Evolutionary conservation across 352 stramenopile species (phyloP).

Genomic region (Phytopythium helicoides): DNA sequence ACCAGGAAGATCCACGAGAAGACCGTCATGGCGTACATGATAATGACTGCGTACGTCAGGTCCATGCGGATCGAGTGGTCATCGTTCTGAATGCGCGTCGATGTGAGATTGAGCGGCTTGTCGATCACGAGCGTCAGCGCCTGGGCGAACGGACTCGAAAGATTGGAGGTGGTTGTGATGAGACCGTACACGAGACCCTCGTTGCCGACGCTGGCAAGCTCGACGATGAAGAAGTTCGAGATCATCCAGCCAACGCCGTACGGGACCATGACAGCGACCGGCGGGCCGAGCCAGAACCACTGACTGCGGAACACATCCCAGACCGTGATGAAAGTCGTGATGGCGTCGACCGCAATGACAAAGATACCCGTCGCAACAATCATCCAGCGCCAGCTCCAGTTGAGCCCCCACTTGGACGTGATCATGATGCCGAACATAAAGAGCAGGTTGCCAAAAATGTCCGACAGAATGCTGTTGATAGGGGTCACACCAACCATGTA

Average conservation of each 20-base stretch:
- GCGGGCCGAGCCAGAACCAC: slow-evolving; percentile 9
- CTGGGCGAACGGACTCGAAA: slow-evolving; percentile 27
- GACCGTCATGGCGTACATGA: slow-evolving; percentile 29
- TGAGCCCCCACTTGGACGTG: slow-evolving; percentile 32
- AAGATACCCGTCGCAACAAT: slow-evolving; percentile 10
- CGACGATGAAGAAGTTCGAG: slow-evolving; percentile 18
- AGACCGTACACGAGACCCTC: slow-evolving; percentile 24
- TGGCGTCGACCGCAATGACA: slow-evolving; percentile 2
- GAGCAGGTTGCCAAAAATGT: slow-evolving; percentile 32
- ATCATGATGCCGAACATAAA: slow-evolving; percentile 30
- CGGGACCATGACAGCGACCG: slow-evolving; percentile 13
- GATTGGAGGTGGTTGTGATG: slow-evolving; percentile 24
- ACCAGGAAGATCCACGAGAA: slow-evolving; percentile 17
- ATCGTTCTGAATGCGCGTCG: slow-evolving; percentile 20
- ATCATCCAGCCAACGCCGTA: slow-evolving; percentile 20
- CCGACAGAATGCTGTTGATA: slow-evolving; percentile 28
- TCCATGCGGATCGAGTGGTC: slow-evolving; percentile 23
- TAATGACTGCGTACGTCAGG: slow-evolving; percentile 29
- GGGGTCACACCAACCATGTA: slow-evolving; percentile 35
- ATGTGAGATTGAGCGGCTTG: slow-evolving; percentile 17
- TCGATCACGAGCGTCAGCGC: slow-evolving; percentile 27
- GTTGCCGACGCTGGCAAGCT: slow-evolving; percentile 24
- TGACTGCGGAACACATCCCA: slow-evolving; percentile 9
- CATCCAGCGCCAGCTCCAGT: slow-evolving; percentile 41
- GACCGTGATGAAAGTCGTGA: slow-evolving; percentile 7